Conservation (phyloP, 139 green algal species). For the Bryopsis sp. region DNA sequence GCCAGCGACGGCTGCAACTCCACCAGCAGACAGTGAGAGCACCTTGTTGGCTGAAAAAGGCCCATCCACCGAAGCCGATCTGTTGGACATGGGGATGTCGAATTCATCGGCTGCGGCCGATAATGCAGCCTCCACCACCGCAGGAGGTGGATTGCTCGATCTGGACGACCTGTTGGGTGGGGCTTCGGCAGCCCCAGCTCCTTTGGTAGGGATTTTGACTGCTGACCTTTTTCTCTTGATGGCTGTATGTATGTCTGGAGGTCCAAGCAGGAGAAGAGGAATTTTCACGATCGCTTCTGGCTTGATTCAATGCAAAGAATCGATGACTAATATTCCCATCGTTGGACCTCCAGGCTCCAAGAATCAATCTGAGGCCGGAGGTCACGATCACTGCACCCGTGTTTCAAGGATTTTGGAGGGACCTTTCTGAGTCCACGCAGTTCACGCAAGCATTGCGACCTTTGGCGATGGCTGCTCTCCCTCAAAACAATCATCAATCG, state of each 20-base stretch:
- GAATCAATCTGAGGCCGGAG: not conserved
- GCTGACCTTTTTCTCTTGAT: slow-evolving; percentile 22
- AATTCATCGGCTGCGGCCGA: not conserved
- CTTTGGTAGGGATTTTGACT: slow-evolving; percentile 16
- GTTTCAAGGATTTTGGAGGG: slow-evolving; percentile 66
- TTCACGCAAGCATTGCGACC: slow-evolving; percentile 26
- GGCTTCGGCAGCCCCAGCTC: slow-evolving; percentile 8
- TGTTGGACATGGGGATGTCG: not conserved
- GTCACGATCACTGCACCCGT: slow-evolving; percentile 25
- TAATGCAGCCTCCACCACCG: not conserved
- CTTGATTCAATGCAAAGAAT: no score
- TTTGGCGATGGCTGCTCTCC: slow-evolving; percentile 30
- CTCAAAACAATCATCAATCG: slow-evolving; percentile 45
- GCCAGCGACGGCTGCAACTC: not conserved
- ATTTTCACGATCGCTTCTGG: no score
- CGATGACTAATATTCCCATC: not conserved
- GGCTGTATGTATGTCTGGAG: slow-evolving; percentile 7
- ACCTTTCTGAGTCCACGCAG: slow-evolving; percentile 31
- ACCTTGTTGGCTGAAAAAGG: not conserved
- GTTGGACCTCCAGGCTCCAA: not conserved
- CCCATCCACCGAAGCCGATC: not conserved
- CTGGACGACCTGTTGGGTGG: slow-evolving; percentile 24
- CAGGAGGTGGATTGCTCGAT: slow-evolving; percentile 15
- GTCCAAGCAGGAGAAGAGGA: no score
- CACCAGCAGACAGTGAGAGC: slow-evolving; percentile 7